phyloP scores from a whole-genome alignment of 495 filamentous ascomycete species.

The Talaromyces liani region DNA sequence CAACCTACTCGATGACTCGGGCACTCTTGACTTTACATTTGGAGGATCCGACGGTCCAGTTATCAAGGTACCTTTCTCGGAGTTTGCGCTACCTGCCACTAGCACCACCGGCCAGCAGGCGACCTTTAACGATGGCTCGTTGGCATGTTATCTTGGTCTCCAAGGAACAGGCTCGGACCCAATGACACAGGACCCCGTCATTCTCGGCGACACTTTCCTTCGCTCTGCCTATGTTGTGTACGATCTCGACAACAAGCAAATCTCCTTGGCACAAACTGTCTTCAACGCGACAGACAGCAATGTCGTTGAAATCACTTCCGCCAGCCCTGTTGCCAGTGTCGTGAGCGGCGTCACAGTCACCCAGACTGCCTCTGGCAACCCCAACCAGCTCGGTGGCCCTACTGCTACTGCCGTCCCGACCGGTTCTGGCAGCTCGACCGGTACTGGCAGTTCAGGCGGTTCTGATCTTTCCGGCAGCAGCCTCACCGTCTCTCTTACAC shows the following conservation, averaged over 20 bases:
- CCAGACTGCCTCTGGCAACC: slow-evolving; percentile 12
- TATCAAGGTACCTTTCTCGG: slow-evolving; percentile 57
- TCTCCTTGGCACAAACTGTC: slow-evolving; percentile 64
- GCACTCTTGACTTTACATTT: slow-evolving; percentile 52
- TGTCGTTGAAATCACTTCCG: slow-evolving; percentile 9
- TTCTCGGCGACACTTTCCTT: slow-evolving; percentile 73
- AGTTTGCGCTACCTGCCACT: slow-evolving; percentile 51
- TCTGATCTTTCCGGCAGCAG: neutral
- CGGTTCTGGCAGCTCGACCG: neutral
- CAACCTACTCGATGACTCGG: slow-evolving; percentile 55
- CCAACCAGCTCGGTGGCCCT: neutral
- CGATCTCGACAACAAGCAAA: slow-evolving; percentile 64
- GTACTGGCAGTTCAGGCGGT: neutral
- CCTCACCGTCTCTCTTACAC: neutral
- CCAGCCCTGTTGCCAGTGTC: slow-evolving; percentile 35
- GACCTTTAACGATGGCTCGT: slow-evolving; percentile 9
- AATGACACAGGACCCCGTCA: slow-evolving; percentile 46
- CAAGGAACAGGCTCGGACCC: slow-evolving; percentile 11
- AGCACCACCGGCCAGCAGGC: slow-evolving; percentile 32
- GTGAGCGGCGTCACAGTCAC: slow-evolving; percentile 44
- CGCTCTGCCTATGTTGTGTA: slow-evolving; percentile 72
- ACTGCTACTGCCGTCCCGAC: neutral
- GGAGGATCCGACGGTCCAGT: slow-evolving; percentile 27
- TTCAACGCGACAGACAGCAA: slow-evolving; percentile 40
- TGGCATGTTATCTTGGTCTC: slow-evolving; percentile 29